Base-by-base conservation (phyloP, 2,329 filamentous ascomycete genomes). In the Alternaria alternata region DNA sequence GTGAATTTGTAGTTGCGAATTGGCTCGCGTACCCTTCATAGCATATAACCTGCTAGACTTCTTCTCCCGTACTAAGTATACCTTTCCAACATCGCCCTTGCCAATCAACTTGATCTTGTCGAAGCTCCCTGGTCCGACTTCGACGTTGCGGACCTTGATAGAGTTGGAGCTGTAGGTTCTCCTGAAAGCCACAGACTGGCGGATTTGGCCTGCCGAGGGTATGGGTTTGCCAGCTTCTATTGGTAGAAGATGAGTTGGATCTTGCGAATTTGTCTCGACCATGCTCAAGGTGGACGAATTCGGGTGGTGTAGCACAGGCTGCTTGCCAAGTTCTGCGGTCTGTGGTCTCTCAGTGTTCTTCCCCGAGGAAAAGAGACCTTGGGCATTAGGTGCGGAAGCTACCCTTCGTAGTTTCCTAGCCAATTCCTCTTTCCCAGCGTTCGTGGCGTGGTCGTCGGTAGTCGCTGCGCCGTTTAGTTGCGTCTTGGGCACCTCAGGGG, bases 51-150 rank as follows among this genome's bases (percentile, higher is more conserved):
- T 87, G 70, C 89, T 90, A 74, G 94, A 97, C 87, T 98, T 98
- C 88, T 99, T 99, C 81, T 99, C 95, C 69, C 93, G 88, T 52
- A 99, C 95, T 68, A 99, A 83, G 77, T 99, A 99, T 1, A 99
- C 95, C 83, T 99, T 99, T 63, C 95, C 95, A 24, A 99, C 95
- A 80, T 99, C 95, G 59, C 95, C 95, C 83, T 99, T 99, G 57
- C 95, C 95, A 75, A 99, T 97, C 81, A 99, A 86, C 80, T 99
- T 99, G 81, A 99, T 97, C 87, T 99, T 99, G 85, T 99, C 95
- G 73, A 99, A 99, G 78, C 94, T 98, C 64, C 91, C 86, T 0
- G 95, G 95, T 0, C 93, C 92, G 36, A 99, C 95, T 81, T 99
- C 95, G 48, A 99, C 95, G 77, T 97, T 93, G 72, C 95, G 88